Percentiles rank a stretch among this genome's conserved stretches.
These are phyloP conservation scores for Lactarius evosmus DNA, from an alignment of 768 basidiomycete species.

Conservation along the genomic window DNA sequence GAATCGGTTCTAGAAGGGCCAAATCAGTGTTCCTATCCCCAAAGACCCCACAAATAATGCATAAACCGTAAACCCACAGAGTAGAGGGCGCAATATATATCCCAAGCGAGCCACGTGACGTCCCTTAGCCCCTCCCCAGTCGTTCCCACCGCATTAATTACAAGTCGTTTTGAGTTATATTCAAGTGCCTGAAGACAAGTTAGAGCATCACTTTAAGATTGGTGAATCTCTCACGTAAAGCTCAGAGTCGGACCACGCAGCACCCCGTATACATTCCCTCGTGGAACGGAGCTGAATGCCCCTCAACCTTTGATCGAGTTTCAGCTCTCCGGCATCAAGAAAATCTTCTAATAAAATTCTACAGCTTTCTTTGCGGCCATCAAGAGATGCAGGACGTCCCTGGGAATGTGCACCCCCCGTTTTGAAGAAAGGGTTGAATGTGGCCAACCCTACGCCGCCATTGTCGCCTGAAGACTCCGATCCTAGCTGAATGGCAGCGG, in stretches of 20 bases:
- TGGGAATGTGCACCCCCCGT: conserved; percentile 47
- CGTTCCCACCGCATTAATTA: conserved; percentile 5
- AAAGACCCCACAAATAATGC: not conserved
- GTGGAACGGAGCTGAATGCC: conserved; percentile 33
- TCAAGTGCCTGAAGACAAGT: conserved; percentile 20
- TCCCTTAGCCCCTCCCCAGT: conserved; percentile 3
- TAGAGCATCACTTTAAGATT: not conserved
- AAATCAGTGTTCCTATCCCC: not conserved
- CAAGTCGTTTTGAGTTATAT: conserved; percentile 8
- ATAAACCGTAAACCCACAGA: conserved; percentile 25
- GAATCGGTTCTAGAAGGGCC: conserved; percentile 28
- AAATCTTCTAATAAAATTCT: conserved; percentile 38
- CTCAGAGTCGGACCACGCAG: conserved; percentile 29
- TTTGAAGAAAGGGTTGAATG: conserved; percentile 72
- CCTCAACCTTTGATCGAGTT: conserved; percentile 31
- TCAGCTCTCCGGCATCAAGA: conserved; percentile 36
- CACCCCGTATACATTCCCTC: conserved; percentile 35
- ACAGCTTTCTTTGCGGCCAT: conserved; percentile 27
- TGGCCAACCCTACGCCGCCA: conserved; percentile 37
- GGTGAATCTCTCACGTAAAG: conserved; percentile 22
- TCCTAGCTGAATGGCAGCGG: conserved; percentile 24
- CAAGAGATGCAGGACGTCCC: conserved; percentile 41
- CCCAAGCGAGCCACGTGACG: conserved; percentile 21
- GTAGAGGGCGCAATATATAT: conserved; percentile 26
- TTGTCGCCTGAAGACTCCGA: conserved; percentile 35